Evolutionary conservation across 768 basidiomycete species (phyloP), one percentile per base, ranked within the genome.

Genomic region (Tricholoma sp.): DNA sequence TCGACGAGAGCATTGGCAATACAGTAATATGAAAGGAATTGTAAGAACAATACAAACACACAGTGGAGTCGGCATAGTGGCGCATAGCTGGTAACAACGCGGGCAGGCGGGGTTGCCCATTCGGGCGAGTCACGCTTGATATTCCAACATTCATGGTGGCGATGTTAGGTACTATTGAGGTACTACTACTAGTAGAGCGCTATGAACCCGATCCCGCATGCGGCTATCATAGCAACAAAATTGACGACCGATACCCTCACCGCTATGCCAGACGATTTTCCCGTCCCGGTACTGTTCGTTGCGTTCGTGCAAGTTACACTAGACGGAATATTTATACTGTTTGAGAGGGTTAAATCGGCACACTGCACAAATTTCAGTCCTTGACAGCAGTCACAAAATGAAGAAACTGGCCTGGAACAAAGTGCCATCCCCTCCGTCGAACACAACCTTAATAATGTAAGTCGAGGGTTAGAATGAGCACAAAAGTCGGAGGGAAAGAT

Each of bases 311-410:
- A 78, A 46, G 67, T 65, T 31, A 74, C 65, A 55, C 73, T 78
- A 32, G 78, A 72, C 0, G 84, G 77, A 31, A 83, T 72, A 16
- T 74, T 78, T 60, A 76, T 75, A 64, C 68, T 78, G 18, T 73
- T 78, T 41, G 84, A 79, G 31, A 95, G 73, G 18, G 85, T 84
- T 63, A 94, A 69, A 71, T 94, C 93, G 35, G 92, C 80, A 66
- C 91, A 94, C 88, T 93, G 64, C 11, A 50, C 52, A 51, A 9
- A 3, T 19, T 49, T 50, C 14, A 52, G 55, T 32, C 31, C 39
- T 3, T 2, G 54, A 52, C 47, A 57, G 60, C 37, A 52, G 46
- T 49, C 6, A 59, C 11, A 43, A 32, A 8, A 52, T 27, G 1
- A 43, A 0, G 18, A 37, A 29, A 65, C 71, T 43, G 64, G 82